Evolutionary conservation across 805 yeast species (phyloP).

Genomic region (Pichia thaimueangensis): DNA sequence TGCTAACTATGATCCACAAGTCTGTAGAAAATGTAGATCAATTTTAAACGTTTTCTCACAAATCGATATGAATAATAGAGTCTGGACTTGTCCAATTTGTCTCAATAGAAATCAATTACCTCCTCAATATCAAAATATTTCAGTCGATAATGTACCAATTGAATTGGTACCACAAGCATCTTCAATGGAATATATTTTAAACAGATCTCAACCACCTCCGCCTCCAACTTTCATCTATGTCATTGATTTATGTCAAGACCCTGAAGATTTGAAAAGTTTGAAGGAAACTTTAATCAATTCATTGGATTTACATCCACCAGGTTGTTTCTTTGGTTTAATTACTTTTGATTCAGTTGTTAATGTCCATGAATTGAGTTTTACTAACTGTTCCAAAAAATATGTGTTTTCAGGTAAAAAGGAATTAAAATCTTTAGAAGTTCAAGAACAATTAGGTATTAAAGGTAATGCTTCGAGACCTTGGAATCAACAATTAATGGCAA

Average conservation of each 20-base stretch:
- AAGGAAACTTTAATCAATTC: slow-evolving; percentile 75
- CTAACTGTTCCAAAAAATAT: slow-evolving; percentile 63
- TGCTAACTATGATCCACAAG: slow-evolving; percentile 79
- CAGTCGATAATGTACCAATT: slow-evolving; percentile 71
- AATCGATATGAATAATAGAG: slow-evolving; percentile 64
- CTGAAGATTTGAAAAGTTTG: slow-evolving; percentile 76
- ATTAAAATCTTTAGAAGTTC: slow-evolving; percentile 39
- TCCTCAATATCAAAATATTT: slow-evolving; percentile 68
- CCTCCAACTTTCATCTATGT: slow-evolving; percentile 87
- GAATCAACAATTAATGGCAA: slow-evolving; percentile 35
- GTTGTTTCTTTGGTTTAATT: slow-evolving; percentile 79
- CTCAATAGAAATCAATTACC: slow-evolving; percentile 73
- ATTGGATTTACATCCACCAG: slow-evolving; percentile 77
- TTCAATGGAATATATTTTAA: slow-evolving; percentile 79
- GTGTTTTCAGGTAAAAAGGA: slow-evolving; percentile 90
- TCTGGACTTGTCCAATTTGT: slow-evolving; percentile 88
- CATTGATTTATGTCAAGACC: slow-evolving; percentile 85
- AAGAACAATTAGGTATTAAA: slow-evolving; percentile 31
- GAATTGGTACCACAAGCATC: slow-evolving; percentile 66
- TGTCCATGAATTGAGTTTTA: slow-evolving; percentile 69
- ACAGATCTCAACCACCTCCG: slow-evolving; percentile 50
- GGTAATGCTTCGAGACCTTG: slow-evolving; percentile 33
- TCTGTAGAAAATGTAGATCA: slow-evolving; percentile 80
- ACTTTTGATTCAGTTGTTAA: slow-evolving; percentile 89
- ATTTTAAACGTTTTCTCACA: slow-evolving; percentile 83